A percentile compares a stretch with the other conserved stretches of the same genome.
Conservation (phyloP, 176 grass and related monocot species). For the Bolboschoenus planiculmis region DNA sequence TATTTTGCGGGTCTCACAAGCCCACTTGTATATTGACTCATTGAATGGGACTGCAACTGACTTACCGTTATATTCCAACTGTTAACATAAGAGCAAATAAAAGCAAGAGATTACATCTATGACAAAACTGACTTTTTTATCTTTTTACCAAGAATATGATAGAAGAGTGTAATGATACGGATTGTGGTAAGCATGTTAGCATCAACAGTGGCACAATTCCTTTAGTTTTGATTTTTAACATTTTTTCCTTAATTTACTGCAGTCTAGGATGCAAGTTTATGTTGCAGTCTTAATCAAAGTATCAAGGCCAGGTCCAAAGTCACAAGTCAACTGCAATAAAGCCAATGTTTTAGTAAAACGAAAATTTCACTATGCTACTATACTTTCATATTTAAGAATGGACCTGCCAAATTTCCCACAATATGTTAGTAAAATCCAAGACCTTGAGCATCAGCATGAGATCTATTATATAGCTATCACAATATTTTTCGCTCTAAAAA, state of each 20-base stretch:
- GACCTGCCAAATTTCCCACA: background rate
- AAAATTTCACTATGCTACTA: background rate
- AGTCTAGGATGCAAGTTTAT: background rate
- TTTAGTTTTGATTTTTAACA: background rate
- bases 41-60: constrained; percentile 76
- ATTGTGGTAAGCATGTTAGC: background rate
- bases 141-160: background rate
- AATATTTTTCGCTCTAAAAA: background rate
- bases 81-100: constrained; percentile 15
- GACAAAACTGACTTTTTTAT: background rate
- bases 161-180: background rate
- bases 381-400: background rate
- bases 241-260: background rate
- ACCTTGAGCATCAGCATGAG: background rate
- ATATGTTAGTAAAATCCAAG: background rate
- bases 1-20: constrained; percentile 57
- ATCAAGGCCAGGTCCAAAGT: background rate
- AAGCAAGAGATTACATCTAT: background rate
- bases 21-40: constrained; percentile 66
- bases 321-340: background rate
- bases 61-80: constrained; percentile 84
- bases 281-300: background rate
- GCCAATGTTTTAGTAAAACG: background rate
- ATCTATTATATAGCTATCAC: background rate
- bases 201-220: background rate